Evolutionary conservation across 352 stramenopile genomes (phyloP), one percentile per base, ranked within the genome.

Genomic region (Elongisporangium senticosum): DNA sequence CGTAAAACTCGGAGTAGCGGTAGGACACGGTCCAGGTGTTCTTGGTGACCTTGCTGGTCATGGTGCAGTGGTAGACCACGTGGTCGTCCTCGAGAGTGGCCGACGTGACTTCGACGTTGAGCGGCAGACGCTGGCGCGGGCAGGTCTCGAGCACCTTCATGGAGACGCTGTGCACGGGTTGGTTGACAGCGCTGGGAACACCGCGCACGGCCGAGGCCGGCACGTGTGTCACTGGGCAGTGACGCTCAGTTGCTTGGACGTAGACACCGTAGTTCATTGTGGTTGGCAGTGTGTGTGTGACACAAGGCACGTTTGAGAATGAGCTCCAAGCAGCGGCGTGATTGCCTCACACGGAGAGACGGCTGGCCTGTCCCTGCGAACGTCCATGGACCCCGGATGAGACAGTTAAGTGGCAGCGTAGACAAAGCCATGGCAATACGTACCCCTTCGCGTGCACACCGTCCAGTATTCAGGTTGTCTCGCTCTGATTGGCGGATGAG

Each of bases 1-100:
- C 68, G 49, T 68, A 60, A 48, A 90, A 86, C 67, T 88, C 77
- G 24, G 76, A 87, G 64, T 83, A 86, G 10, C 76, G 77, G 60
- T 87, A 85, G 47, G 75, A 71, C 21, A 88, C 72, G 19, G 52
- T 66, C 75, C 78, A 86, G 22, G 61, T 63, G 48, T 76, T 75
- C 57, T 76, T 74, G 53, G 67, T 75, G 6, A 71, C 60, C 15
- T 83, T 49, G 53, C 74, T 84, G 21, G 69, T 66, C 61, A 86
- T 69, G 21, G 61, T 71, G 65, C 65, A 78, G 62, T 79, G 66
- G 65, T 88, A 85, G 4, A 82, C 61, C 14, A 83, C 67, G 52
- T 76, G 73, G 58, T 73, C 62, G 20, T 67, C 56, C 28, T 74
- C 66, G 26, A 72, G 50, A 3, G 65, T 67, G 14, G 74, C 65